Percentiles rank a stretch among this genome's conserved stretches.
Evolutionary conservation across 345 rosid species (phyloP).

Genomic region (Brassica nigra): DNA sequence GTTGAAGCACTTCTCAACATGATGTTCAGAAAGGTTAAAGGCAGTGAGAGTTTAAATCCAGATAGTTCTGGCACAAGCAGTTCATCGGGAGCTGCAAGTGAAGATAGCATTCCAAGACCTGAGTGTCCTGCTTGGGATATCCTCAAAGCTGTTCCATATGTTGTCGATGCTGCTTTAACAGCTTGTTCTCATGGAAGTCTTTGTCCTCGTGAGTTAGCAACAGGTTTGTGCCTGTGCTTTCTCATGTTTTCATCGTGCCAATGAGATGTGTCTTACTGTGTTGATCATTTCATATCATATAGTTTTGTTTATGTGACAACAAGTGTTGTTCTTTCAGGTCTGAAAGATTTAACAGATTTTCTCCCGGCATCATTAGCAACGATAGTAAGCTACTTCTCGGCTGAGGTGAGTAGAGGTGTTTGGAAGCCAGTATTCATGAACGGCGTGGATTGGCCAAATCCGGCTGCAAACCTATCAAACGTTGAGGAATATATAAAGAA

Average conservation of each 20-base stretch:
- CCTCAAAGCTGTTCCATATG: conserved; percentile 88
- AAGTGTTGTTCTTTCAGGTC: conserved; percentile 53
- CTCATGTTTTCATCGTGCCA: neutral
- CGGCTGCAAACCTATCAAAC: conserved; percentile 81
- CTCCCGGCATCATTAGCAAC: conserved; percentile 92
- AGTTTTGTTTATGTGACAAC: neutral
- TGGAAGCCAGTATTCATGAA: conserved; percentile 98
- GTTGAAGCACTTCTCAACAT: conserved; percentile 79
- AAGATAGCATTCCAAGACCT: conserved; percentile 64
- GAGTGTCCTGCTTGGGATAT: conserved; percentile 95
- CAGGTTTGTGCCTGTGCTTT: conserved; percentile 61
- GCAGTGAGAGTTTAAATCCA: conserved; percentile 58
- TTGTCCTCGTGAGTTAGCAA: conserved; percentile 94
- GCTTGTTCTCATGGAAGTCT: conserved; percentile 95
- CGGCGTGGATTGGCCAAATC: conserved; percentile 99
- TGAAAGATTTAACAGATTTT: conserved; percentile 93
- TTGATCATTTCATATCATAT: neutral
- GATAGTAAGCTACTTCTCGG: conserved; percentile 91
- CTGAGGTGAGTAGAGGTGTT: conserved; percentile 91
- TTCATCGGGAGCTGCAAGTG: conserved; percentile 73
- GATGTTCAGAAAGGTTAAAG: conserved; percentile 78
- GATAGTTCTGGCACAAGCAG: conserved; percentile 78
- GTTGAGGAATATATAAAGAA: conserved; percentile 89
- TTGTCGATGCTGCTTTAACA: conserved; percentile 91
- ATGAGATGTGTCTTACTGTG: conserved; percentile 17